These are phyloP conservation scores for Phialocephala sp. DNA, from an alignment of 2,329 filamentous ascomycete genomes.

Conservation along the genomic window DNA sequence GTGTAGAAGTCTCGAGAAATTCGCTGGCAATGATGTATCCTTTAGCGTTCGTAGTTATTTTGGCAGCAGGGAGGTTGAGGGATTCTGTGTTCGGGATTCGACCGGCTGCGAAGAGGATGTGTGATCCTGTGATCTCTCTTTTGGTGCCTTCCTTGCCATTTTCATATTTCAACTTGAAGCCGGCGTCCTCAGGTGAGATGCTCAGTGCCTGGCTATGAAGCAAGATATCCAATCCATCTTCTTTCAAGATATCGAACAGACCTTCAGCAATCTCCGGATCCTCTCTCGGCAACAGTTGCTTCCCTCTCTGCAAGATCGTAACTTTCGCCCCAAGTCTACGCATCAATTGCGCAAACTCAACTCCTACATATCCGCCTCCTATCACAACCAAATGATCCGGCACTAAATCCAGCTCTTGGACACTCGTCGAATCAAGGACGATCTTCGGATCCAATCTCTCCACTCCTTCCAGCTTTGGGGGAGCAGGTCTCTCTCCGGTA, in stretches of 20 bases:
- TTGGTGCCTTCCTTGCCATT: conserved; percentile 25
- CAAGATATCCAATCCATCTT: conserved; percentile 53
- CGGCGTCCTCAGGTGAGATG: conserved; percentile 21
- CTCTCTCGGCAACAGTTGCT: conserved; percentile 52
- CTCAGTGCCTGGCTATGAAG: conserved; percentile 44
- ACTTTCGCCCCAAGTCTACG: conserved; percentile 55
- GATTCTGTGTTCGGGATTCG: conserved; percentile 55
- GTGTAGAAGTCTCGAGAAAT: conserved; percentile 50
- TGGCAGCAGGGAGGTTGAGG: conserved; percentile 39
- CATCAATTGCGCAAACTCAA: conserved; percentile 61
- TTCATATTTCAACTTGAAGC: conserved; percentile 36
- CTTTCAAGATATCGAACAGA: conserved; percentile 49
- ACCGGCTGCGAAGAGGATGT: conserved; percentile 57
- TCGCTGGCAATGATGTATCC: conserved; percentile 54
- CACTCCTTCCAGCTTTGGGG: conserved; percentile 47
- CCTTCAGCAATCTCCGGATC: conserved; percentile 54
- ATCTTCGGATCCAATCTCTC: conserved; percentile 44
- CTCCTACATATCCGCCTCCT: conserved; percentile 58
- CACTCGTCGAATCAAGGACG: conserved; percentile 54
- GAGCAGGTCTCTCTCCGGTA: conserved; percentile 50
- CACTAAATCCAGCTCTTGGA: conserved; percentile 53
- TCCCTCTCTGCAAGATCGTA: conserved; percentile 52
- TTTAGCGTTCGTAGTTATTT: conserved; percentile 46
- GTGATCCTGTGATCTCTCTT: conserved; percentile 47
- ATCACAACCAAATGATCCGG: conserved; percentile 56